Evolutionary conservation across 768 basidiomycete species (phyloP), one percentile per base, ranked within the genome.

Genomic region (Kwoniella sp.): DNA sequence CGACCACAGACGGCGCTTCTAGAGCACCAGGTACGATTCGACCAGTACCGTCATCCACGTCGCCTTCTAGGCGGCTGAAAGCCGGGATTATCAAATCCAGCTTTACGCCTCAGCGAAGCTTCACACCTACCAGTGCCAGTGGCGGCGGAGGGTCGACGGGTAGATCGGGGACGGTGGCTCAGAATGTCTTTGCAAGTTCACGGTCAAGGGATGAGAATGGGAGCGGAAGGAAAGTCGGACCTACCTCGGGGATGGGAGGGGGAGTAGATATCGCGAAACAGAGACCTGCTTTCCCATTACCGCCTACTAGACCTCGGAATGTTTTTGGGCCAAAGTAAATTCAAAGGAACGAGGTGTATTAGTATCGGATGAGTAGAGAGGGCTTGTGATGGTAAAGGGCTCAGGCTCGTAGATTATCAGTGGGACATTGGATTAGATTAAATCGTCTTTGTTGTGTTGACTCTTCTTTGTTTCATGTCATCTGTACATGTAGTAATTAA

Each of bases 31-130:
- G 24, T n/a, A 4, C 46, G 37, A 33, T 33, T 13, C 7, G 33
- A 33, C 12, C 46, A 29, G 9, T 12, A 26, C 10, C 56, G 26
- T 9, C 56, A 21, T 6, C 44, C 5, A 26, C 24, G 13, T 36
- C 27, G 36, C 44, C 46, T n/a, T n/a, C n/a, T 30, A 29, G 50
- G 9, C 24, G 48, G 50, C 13, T n/a, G 57, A 44, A 61, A 25
- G n/a, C 50, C 54, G 9, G 27, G 55, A 33, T 55, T 46, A 36
- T 52, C 55, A 60, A 40, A 51, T 55, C 64, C 6, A 49, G 48
- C 26, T 65, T 65, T 48, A 67, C 65, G 4, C 60, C 60, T 13
- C 59, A 67, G 50, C 15, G 65, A 44, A 44, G 59, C 6, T 22
- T 46, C 21, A 25, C 56, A 12, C 56, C 56, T 44, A 48, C n/a